These are phyloP conservation scores for Penicillium mononematosum DNA, from an alignment of 495 filamentous ascomycete species.

Conservation along the genomic window DNA sequence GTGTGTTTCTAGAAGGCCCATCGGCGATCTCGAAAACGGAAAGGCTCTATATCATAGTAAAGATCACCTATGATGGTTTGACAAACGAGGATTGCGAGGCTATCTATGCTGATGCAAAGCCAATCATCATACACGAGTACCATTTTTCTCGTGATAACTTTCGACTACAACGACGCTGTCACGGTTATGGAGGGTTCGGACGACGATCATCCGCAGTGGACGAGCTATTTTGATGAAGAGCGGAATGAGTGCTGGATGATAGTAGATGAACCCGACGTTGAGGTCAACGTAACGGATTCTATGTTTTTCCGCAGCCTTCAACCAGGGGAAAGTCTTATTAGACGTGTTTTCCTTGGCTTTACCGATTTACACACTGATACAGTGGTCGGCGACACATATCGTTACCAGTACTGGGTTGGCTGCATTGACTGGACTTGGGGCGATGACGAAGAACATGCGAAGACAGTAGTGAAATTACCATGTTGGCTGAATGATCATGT, in stretches of 20 bases:
- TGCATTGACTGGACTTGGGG: background rate
- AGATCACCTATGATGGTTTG: conserved; percentile 3
- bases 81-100: conserved; percentile 5
- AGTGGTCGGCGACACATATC: background rate
- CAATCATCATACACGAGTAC: background rate
- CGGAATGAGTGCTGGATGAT: background rate
- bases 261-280: conserved; percentile 8
- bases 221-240: conserved; percentile 7
- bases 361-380: background rate
- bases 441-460: conserved; percentile 13
- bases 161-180: background rate
- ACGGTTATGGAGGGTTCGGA: background rate
- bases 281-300: conserved; percentile 8
- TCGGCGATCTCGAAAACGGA: conserved; percentile 6
- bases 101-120: background rate
- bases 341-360: background rate
- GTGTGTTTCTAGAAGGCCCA: conserved; percentile 9
- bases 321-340: conserved; percentile 7
- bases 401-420: too few relatives aligned
- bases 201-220: background rate
- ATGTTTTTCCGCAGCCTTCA: background rate
- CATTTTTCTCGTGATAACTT: background rate
- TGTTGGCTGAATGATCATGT: conserved; percentile 13
- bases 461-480: conserved; percentile 14
- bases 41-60: background rate